Conservation (phyloP, 2,329 filamentous ascomycete species). For the Botrytis galanthina region DNA sequence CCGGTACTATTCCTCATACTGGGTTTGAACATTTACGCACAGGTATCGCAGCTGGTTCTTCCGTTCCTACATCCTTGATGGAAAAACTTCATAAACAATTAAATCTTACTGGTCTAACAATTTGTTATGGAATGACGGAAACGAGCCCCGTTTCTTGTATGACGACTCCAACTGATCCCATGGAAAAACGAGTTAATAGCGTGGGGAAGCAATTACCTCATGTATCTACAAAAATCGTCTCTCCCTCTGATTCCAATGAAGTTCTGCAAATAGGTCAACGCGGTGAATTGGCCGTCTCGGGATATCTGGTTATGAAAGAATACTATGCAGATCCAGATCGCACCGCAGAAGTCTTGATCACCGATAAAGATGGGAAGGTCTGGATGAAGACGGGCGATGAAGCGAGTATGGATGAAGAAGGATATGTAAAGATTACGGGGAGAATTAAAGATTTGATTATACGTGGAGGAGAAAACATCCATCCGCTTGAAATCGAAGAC, state of each 20-base stretch:
- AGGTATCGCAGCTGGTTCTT: conserved; percentile 87
- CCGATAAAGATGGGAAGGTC: conserved; percentile 38
- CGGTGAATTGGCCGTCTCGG: conserved; percentile 79
- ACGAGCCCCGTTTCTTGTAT: conserved; percentile 55
- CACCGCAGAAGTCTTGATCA: conserved; percentile 67
- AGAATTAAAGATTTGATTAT: conserved; percentile 96
- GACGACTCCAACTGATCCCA: conserved; percentile 66
- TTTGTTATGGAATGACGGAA: conserved; percentile 65
- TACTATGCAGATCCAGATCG: conserved; percentile 75
- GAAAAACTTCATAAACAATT: conserved; percentile 67
- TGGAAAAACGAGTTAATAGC: conserved; percentile 62
- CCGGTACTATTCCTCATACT: conserved; percentile 40
- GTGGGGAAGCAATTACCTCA: conserved; percentile 85
- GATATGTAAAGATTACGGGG: conserved; percentile 85
- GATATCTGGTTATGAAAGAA: conserved; percentile 86
- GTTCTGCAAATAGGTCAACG: conserved; percentile 63
- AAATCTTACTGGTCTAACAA: conserved; percentile 79
- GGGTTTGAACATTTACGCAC: conserved; percentile 70
- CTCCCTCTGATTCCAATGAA: conserved; percentile 56
- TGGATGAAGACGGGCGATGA: conserved; percentile 97
- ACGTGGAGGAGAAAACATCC: conserved; percentile 91
- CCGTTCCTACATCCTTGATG: conserved; percentile 83
- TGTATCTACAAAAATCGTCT: conserved; percentile 74
- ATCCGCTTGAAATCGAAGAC: conserved; percentile 90
- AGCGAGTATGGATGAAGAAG: conserved; percentile 76